A percentile compares a stretch with the other conserved stretches of the same genome.
Conservation (phyloP, 2,329 filamentous ascomycete genomes). For the Cercospora brassicicola region DNA sequence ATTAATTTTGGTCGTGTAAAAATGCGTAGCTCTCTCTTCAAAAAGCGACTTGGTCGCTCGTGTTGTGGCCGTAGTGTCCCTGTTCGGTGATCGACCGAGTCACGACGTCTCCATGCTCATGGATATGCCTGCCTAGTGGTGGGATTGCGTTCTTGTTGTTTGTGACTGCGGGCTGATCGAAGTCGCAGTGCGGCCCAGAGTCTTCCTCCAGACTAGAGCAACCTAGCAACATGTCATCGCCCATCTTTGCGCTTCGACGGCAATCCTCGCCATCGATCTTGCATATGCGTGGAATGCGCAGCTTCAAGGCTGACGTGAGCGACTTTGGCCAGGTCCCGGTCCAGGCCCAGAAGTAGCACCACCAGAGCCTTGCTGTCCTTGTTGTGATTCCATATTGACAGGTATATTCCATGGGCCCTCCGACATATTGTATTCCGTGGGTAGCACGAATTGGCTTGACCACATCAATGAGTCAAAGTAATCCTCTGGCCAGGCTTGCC, state of each 20-base stretch:
- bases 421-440: constrained; percentile 1
- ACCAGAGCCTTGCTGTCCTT: not conserved
- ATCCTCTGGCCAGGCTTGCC: constrained; percentile 12
- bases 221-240: not conserved
- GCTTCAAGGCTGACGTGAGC: not conserved
- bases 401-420: not conserved
- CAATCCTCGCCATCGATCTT: not conserved
- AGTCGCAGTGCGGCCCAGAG: not conserved
- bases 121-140: not conserved
- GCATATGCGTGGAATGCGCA: not conserved
- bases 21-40: not conserved
- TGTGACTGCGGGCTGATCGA: not conserved
- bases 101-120: not conserved
- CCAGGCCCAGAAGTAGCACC: not conserved
- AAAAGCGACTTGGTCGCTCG: not conserved
- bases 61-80: not conserved
- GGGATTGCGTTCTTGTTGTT: not conserved
- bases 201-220: not conserved
- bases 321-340: not conserved
- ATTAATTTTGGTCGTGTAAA: not conserved
- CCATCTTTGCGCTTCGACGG: not conserved
- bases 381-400: not conserved
- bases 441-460: constrained; percentile 12
- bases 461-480: constrained; percentile 13
- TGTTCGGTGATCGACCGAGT: not conserved